These are phyloP conservation scores for Kluyveromyces marxianus DNA, from an alignment of 1,139 yeast genomes.

Conservation along the genomic window DNA sequence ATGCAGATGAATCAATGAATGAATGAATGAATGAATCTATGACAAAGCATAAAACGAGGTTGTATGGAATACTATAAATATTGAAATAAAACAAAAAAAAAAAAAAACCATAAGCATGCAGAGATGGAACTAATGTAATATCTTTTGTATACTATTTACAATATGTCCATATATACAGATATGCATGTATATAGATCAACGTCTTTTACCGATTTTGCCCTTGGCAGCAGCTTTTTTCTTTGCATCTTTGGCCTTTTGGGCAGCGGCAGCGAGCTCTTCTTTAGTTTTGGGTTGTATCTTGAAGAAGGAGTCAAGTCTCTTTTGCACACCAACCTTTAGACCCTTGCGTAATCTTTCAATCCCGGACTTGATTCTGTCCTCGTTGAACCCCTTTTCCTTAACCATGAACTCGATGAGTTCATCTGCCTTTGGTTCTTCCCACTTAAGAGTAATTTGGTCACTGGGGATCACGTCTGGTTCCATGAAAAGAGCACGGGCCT, in stretches of 20 bases:
- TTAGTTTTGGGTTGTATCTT: constrained; percentile 54
- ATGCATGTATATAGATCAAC: constrained; percentile 4
- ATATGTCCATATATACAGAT: too few species aligned
- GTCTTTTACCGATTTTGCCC: constrained; percentile 21
- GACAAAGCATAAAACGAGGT: too few species aligned
- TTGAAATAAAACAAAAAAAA: too few species aligned
- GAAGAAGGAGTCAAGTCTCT: constrained; percentile 87
- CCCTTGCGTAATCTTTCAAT: constrained; percentile 81
- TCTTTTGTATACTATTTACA: background rate
- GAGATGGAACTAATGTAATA: background rate
- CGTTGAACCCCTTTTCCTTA: constrained; percentile 64
- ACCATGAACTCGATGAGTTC: constrained; percentile 33
- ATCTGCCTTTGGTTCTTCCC: constrained; percentile 39
- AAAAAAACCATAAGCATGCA: too few species aligned
- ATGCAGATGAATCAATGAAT: too few species aligned
- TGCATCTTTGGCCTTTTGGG: constrained; percentile 36
- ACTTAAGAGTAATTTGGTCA: constrained; percentile 57
- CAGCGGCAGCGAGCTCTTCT: constrained; percentile 34
- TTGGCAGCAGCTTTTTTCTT: constrained; percentile 31
- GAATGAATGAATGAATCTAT: too few species aligned
- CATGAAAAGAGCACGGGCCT: constrained; percentile 76
- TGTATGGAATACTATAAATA: too few species aligned
- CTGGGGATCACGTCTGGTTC: constrained; percentile 71
- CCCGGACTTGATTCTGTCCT: constrained; percentile 83
- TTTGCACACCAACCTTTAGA: constrained; percentile 79